These are phyloP conservation scores for Ceratocystis ficicola DNA, from an alignment of 2,329 filamentous ascomycete species.

Conservation along the genomic window DNA sequence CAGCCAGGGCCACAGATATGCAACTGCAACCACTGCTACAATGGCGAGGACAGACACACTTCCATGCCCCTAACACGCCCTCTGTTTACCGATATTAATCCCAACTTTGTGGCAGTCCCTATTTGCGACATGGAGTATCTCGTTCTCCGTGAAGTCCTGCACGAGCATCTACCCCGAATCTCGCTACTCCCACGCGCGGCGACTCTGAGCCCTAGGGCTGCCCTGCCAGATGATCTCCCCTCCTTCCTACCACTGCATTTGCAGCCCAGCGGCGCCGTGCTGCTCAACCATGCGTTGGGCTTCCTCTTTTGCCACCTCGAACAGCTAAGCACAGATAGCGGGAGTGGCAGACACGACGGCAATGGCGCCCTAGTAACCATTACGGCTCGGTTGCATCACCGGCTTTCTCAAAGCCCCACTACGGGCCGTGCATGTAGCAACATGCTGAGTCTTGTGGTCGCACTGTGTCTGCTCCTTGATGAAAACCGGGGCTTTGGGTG, in stretches of 20 bases:
- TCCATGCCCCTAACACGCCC: background rate
- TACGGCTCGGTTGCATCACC: slow-evolving; percentile 11
- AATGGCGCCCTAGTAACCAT: background rate
- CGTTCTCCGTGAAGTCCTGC: slow-evolving; percentile 7
- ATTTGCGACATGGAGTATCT: slow-evolving; percentile 13
- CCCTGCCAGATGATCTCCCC: slow-evolving; percentile 2
- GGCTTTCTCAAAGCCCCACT: slow-evolving; percentile 12
- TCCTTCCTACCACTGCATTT: slow-evolving; percentile 2
- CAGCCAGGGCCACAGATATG: background rate
- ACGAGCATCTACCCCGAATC: slow-evolving; percentile 2
- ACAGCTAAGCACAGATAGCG: background rate
- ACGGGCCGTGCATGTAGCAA: slow-evolving; percentile 11
- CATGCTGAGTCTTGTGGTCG: slow-evolving; percentile 22
- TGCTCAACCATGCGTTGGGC: slow-evolving; percentile 2
- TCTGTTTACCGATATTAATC: slow-evolving; percentile 10
- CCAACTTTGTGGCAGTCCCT: slow-evolving; percentile 11
- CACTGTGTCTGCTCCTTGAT: slow-evolving; percentile 27
- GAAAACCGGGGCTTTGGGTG: slow-evolving; percentile 27
- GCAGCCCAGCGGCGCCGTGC: background rate
- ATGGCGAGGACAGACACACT: background rate
- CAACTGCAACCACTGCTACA: background rate
- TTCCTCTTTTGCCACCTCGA: slow-evolving; percentile 15
- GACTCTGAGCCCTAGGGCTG: background rate
- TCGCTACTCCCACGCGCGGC: background rate
- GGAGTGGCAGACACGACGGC: background rate